phyloP scores from a whole-genome alignment of 2,329 filamentous ascomycete genomes.

The Aspergillus pseudoviridinutans region DNA sequence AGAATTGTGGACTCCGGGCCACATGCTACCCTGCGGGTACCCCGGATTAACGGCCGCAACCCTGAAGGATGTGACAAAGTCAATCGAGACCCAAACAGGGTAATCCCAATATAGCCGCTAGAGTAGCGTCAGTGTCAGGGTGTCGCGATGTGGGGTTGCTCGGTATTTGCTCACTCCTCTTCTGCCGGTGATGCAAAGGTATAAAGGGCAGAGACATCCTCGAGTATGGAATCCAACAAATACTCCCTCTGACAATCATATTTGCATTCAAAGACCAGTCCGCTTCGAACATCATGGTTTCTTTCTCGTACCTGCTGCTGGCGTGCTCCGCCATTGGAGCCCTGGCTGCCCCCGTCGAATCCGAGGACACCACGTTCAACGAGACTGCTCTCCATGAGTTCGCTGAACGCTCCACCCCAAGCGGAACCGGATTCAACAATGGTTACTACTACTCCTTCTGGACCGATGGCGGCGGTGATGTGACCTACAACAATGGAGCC shows the following conservation, averaged over 20 bases:
- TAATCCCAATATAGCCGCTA: neutral
- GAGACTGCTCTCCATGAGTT: constrained; percentile 5
- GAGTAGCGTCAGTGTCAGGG: neutral
- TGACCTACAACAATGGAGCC: constrained; percentile 45
- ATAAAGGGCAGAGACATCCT: neutral
- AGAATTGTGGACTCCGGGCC: neutral
- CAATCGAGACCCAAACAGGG: neutral
- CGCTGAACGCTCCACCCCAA: constrained; percentile 20
- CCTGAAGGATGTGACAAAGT: neutral
- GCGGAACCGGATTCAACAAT: constrained; percentile 31
- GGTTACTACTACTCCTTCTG: constrained; percentile 51
- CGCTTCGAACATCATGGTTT: constrained; percentile 20
- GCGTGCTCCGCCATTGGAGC: constrained; percentile 18
- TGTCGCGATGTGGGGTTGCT: neutral
- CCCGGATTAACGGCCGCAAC: neutral
- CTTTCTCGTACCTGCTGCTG: constrained; percentile 21
- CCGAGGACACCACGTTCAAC: constrained; percentile 12
- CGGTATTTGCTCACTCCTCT: neutral
- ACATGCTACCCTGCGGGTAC: neutral
- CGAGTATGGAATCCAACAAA: neutral
- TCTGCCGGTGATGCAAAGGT: neutral
- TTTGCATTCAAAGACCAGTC: neutral
- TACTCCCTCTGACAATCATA: neutral
- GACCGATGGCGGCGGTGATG: constrained; percentile 44
- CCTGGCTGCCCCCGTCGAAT: constrained; percentile 21